Conservation (phyloP, 192 early-diverging fungal species). For the Backusella liffmaniae region DNA sequence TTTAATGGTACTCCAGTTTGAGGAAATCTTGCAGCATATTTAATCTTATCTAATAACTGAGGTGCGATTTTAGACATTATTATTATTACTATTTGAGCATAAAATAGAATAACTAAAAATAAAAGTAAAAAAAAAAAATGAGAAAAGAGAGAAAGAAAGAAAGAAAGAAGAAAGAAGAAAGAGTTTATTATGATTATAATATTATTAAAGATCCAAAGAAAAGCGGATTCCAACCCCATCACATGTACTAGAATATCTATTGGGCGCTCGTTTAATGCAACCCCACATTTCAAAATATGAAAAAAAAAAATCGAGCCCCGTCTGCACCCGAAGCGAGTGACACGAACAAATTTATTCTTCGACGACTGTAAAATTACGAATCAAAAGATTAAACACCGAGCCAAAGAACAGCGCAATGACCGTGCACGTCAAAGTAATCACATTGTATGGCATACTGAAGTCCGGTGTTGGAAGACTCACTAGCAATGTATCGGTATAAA, state of each 20-base stretch:
- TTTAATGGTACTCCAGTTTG: slow-evolving; percentile 93
- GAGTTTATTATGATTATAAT: not conserved
- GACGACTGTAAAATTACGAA: slow-evolving; percentile 56
- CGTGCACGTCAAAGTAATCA: slow-evolving; percentile 96
- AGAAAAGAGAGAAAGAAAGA: not conserved
- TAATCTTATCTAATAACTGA: slow-evolving; percentile 68
- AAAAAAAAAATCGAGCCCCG: not conserved
- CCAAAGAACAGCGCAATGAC: slow-evolving; percentile 96
- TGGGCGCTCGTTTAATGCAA: not conserved
- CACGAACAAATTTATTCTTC: slow-evolving; percentile 20
- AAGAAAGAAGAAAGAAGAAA: not conserved
- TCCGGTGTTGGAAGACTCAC: slow-evolving; percentile 94
- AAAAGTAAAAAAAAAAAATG: not conserved
- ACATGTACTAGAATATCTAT: slow-evolving; percentile 7
- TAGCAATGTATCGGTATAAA: slow-evolving; percentile 87
- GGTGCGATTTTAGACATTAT: slow-evolving; percentile 50
- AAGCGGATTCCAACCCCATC: not conserved
- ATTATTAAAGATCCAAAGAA: not conserved
- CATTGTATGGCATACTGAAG: slow-evolving; percentile 99
- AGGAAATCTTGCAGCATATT: slow-evolving; percentile 77
- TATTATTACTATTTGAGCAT: not conserved
- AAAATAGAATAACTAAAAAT: not conserved
- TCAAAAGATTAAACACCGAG: slow-evolving; percentile 84
- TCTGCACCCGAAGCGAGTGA: not conserved
- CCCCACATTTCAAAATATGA: slow-evolving; percentile 4